Conservation (phyloP, 129 eudicot genomes). For the Pulicaria dysenterica region DNA sequence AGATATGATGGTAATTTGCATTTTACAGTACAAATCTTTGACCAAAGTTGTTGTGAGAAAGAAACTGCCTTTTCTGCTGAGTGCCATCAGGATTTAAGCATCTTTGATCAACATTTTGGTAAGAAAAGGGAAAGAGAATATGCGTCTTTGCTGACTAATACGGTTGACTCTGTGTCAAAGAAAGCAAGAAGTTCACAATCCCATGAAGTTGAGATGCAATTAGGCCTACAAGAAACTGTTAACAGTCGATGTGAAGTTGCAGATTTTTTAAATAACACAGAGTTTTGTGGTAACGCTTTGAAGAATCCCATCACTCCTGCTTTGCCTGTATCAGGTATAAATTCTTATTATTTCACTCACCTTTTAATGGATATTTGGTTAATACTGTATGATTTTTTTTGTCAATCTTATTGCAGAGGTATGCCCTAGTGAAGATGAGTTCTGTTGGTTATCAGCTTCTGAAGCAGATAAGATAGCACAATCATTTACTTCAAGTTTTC, state of each 20-base stretch:
- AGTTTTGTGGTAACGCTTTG: conserved; percentile 32
- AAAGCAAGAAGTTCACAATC: conserved; percentile 58
- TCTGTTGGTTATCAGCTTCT: conserved; percentile 45
- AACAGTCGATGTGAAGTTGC: conserved; percentile 35
- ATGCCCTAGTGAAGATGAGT: conserved; percentile 29
- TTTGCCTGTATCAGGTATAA: conserved; percentile 54
- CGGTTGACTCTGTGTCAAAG: conserved; percentile 51
- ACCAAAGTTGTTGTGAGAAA: conserved; percentile 79
- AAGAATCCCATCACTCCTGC: conserved; percentile 52
- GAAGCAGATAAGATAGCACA: conserved; percentile 79
- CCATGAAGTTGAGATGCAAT: conserved; percentile 39
- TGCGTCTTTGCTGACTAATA: conserved; percentile 40
- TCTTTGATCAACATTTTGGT: conserved; percentile 35
- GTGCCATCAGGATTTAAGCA: conserved; percentile 63
- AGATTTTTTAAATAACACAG: conserved; percentile 26
- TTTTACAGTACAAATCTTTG: conserved; percentile 75
- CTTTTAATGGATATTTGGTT: not conserved
- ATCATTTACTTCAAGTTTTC: conserved; percentile 60
- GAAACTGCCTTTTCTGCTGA: conserved; percentile 68
- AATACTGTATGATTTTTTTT: not conserved
- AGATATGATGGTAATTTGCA: conserved; percentile 74
- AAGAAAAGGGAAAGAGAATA: conserved; percentile 68
- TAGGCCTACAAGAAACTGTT: conserved; percentile 33
- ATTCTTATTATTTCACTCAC: not conserved
- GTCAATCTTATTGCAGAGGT: conserved; percentile 45